Evolutionary conservation across 1,284 basidiomycete genomes (phyloP).

Genomic region (Cerrena zonata): DNA sequence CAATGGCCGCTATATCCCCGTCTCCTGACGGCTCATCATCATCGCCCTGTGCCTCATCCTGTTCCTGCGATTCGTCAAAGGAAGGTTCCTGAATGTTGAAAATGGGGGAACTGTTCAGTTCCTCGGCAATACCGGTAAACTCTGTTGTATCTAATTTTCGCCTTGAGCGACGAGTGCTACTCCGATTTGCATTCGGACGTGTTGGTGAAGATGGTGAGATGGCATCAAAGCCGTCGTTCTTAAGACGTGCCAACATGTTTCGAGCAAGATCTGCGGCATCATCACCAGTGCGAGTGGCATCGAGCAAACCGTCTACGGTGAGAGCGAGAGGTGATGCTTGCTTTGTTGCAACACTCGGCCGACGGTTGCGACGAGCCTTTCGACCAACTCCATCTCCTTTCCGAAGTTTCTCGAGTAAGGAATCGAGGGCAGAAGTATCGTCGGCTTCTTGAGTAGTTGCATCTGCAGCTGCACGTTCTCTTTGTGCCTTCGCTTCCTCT

Average conservation of each 20-base stretch:
- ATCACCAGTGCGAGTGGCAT: constrained; percentile 23
- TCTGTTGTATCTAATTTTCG: constrained; percentile 16
- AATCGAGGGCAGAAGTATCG: constrained; percentile 64
- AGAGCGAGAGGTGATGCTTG: constrained; percentile 36
- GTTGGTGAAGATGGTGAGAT: constrained; percentile 21
- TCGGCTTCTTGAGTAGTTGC: constrained; percentile 43
- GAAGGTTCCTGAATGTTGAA: neutral
- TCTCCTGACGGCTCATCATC: neutral
- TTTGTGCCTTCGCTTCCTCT: constrained; percentile 56
- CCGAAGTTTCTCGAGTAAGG: constrained; percentile 66
- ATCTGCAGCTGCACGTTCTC: constrained; percentile 46
- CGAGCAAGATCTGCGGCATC: constrained; percentile 61
- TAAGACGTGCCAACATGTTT: constrained; percentile 67
- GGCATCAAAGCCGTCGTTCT: constrained; percentile 43
- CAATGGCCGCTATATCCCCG: neutral
- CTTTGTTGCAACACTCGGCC: constrained; percentile 30
- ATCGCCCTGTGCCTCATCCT: neutral
- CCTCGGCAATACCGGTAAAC: constrained; percentile 14
- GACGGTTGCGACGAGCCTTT: constrained; percentile 48
- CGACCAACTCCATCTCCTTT: constrained; percentile 61
- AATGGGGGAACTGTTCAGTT: constrained; percentile 10
- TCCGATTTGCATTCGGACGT: constrained; percentile 6
- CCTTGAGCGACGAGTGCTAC: constrained; percentile 15
- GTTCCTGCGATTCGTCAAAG: neutral
- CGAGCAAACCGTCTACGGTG: constrained; percentile 31